Base-by-base conservation (phyloP, 495 filamentous ascomycete genomes). In the Aspergillus baeticus region DNA sequence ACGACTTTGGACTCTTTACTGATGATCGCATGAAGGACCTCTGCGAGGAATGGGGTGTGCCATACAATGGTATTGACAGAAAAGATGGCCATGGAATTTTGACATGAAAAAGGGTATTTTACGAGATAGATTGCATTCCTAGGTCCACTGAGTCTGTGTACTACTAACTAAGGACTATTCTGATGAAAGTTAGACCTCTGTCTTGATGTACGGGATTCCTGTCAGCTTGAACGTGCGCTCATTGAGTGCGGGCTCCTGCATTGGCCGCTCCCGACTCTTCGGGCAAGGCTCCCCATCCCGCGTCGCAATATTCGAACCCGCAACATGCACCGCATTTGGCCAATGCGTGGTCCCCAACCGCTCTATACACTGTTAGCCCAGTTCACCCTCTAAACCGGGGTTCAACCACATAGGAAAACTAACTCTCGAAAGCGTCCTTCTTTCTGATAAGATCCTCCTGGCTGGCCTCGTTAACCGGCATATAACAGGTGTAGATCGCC, bases 1-100 rank as follows among this genome's bases (percentile, higher is more conserved):
- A 55, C 11, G 76, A 78, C 48, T 68, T 73, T 42, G 79, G 79
- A 7, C 73, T 77, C 68, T 74, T 75, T 2, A 80, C 75, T 21
- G 76, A 77, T 31, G 80, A 80, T 62, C 68, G 77, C 10, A 69
- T 74, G 1, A 60, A 69, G 45, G 69, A 73, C 44, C 60, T 80
- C 38, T 54, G 73, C 5, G 66, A 73, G 50, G 69, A 77, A 52
- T 80, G 77, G 79, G 56, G 47, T 2, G 41, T 60, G 18, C 14
- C 38, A 11, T 22, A 22, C 17, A 21, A 36, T 14, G 15, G 45
- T 5, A 47, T 34, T 17, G 29, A 34, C 10, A 14, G 44, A 3
- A 47, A 26, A 34, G n/a, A 47, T 18, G 26, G 44, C 11, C 26
- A 34, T n/a, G 44, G 44, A 2, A 47, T 47, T 18, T n/a, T 47